Evolutionary conservation across 2,329 filamentous ascomycete species (phyloP).

Genomic region (Aureobasidium sp.): DNA sequence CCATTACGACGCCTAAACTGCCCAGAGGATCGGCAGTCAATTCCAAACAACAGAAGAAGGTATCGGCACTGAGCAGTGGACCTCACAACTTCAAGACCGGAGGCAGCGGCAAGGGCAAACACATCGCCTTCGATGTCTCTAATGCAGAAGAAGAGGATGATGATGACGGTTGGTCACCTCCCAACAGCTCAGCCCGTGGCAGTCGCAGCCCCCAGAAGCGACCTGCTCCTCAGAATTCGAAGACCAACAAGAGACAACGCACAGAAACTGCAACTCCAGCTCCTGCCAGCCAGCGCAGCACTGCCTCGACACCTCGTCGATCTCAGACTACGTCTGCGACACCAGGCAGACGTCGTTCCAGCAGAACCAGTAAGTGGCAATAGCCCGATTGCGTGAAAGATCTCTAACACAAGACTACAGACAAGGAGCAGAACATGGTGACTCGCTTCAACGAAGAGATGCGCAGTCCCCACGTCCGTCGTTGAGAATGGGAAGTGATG

Average conservation of each 20-base stretch:
- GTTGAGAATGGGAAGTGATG: neutral
- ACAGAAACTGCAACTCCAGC: neutral
- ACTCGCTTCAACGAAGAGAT: conserved; percentile 3
- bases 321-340: neutral
- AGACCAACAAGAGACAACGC: neutral
- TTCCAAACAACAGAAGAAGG: neutral
- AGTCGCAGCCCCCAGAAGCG: neutral
- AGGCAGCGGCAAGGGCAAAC: neutral
- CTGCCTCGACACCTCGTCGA: neutral
- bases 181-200: neutral
- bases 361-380: neutral
- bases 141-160: neutral
- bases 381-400: neutral
- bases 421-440: conserved; percentile 6
- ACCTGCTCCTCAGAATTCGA: neutral
- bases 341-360: neutral
- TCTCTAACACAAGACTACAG: neutral
- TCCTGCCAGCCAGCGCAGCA: neutral
- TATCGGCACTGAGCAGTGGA: conserved; percentile 8
- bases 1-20: neutral
- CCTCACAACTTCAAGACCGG: conserved; percentile 5
- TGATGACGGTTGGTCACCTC: neutral
- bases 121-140: neutral
- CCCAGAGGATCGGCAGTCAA: neutral
- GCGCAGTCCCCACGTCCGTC: neutral